These are phyloP conservation scores for Oryza glumipatula DNA, from an alignment of 176 grass and related monocot genomes.

Conservation along the genomic window DNA sequence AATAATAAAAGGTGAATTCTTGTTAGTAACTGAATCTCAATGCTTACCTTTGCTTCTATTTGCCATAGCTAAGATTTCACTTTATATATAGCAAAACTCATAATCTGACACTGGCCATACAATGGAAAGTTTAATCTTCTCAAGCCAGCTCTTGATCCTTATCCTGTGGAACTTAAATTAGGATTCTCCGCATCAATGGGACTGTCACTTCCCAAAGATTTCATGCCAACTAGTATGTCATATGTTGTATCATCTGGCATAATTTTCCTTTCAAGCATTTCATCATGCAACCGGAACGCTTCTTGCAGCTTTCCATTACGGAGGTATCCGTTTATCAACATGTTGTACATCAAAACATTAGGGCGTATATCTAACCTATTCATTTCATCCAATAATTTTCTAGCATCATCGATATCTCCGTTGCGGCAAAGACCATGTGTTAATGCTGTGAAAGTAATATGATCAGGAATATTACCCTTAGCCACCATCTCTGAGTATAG, in stretches of 20 bases:
- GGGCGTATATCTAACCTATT: slow-evolving; percentile 55
- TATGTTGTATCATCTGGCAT: slow-evolving; percentile 67
- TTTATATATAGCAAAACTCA: slow-evolving; percentile 30
- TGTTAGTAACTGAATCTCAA: slow-evolving; percentile 5
- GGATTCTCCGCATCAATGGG: slow-evolving; percentile 13
- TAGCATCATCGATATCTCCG: slow-evolving; percentile 74
- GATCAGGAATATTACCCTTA: slow-evolving; percentile 69
- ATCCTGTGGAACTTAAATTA: slow-evolving; percentile 17
- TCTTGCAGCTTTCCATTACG: slow-evolving; percentile 69
- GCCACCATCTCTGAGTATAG: slow-evolving; percentile 76
- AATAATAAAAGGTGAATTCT: slow-evolving; percentile 20
- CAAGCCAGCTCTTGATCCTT: slow-evolving; percentile 9
- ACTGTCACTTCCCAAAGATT: slow-evolving; percentile 31
- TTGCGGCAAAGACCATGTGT: slow-evolving; percentile 69
- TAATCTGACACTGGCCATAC: neutral
- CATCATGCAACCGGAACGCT: slow-evolving; percentile 79
- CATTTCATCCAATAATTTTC: slow-evolving; percentile 78
- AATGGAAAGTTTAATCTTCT: slow-evolving; percentile 18
- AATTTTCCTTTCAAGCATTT: slow-evolving; percentile 78
- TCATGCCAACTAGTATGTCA: slow-evolving; percentile 57
- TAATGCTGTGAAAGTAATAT: slow-evolving; percentile 70
- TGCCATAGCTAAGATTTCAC: slow-evolving; percentile 15
- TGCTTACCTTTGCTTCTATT: slow-evolving; percentile 35
- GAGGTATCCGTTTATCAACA: slow-evolving; percentile 73
- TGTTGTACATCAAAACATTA: slow-evolving; percentile 76